Base-by-base conservation (phyloP, 495 filamentous ascomycete genomes). In the Astrothelium macrocarpum region DNA sequence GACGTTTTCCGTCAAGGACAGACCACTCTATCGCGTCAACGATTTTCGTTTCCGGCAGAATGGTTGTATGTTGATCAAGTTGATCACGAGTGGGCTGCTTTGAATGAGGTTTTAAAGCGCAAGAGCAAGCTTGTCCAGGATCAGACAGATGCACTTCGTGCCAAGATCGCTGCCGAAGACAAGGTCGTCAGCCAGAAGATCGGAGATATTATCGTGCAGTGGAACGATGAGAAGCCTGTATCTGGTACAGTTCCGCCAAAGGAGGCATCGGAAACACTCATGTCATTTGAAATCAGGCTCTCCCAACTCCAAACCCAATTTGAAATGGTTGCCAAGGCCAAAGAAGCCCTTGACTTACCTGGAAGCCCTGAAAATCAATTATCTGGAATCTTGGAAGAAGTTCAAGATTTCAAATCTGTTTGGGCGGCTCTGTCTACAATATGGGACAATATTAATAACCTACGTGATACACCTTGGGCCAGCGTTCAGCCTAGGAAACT, bases 321-420 rank as follows among this genome's bases (percentile, higher is more conserved):
- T 56, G 87, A 93, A 62, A 96, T 96, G 90, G 91, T 99, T 11
- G 86, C 88, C 18, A 95, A 90, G 72, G 94, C 95, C 3, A 97
- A 96, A 72, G 94, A 99, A 71, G 95, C 95, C 0, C 83, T 99
- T 32, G 92, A 97, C 74, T 80, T 99, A 59, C 88, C 93, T 11
- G 81, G 85, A 2, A 87, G 82, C 59, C 76, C 86, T 0, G 90
- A 96, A 63, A 90, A 87, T 31, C 84, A 85, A 11, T 83, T 99
- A 23, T 80, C 83, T 9, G 81, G 85, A 16, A 88, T 97, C 32
- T 79, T 97, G 10, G 94, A 99, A 69, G 94, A 99, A 70, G 94
- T 99, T 1, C 94, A 96, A 53, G 94, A 99, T 73, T 99, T 97
- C 78, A 94, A 92, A 78, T 95, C 93, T 12, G 95, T 99, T 16